Conservation (phyloP, 1,284 basidiomycete species). For the Trametes sp. region DNA sequence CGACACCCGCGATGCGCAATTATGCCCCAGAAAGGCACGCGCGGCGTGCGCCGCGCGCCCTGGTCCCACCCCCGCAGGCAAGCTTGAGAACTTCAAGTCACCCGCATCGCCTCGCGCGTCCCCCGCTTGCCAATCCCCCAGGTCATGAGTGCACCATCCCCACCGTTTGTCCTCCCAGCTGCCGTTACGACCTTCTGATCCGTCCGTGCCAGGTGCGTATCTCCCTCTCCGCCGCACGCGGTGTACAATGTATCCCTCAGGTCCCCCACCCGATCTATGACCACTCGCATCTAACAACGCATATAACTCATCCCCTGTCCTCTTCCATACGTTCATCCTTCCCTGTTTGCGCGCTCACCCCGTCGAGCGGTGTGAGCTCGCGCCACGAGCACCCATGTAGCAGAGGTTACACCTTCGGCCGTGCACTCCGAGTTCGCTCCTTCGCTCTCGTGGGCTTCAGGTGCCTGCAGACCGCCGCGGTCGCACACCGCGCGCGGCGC, state of each 20-base stretch:
- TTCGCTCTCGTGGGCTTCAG: slow-evolving; percentile 2
- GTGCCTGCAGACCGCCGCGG: not conserved
- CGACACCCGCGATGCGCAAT: not conserved
- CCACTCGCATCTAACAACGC: too few relatives aligned
- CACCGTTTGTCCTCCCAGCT: slow-evolving; percentile 1
- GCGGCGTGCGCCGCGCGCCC: not conserved
- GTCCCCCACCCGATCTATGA: too few relatives aligned
- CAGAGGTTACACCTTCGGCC: too few relatives aligned
- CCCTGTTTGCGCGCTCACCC: too few relatives aligned
- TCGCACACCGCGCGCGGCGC: not conserved
- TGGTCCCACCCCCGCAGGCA: slow-evolving; percentile 7
- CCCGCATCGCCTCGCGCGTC: slow-evolving; percentile 13
- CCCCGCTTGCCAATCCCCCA: slow-evolving; percentile 17
- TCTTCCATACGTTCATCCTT: too few relatives aligned
- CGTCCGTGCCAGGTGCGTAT: slow-evolving; percentile 11
- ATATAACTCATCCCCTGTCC: too few relatives aligned
- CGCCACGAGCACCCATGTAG: too few relatives aligned
- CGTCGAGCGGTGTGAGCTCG: too few relatives aligned
- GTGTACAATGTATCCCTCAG: too few relatives aligned
- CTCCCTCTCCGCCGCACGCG: slow-evolving; percentile 13
- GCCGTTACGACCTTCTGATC: slow-evolving; percentile 16
- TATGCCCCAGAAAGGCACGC: not conserved
- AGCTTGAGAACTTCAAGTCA: slow-evolving; percentile 13
- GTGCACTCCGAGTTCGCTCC: too few relatives aligned
- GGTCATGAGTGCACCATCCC: slow-evolving; percentile 27